These are phyloP conservation scores for Gilbertella persicaria DNA, from an alignment of 371 early-diverging fungal species.

Conservation along the genomic window DNA sequence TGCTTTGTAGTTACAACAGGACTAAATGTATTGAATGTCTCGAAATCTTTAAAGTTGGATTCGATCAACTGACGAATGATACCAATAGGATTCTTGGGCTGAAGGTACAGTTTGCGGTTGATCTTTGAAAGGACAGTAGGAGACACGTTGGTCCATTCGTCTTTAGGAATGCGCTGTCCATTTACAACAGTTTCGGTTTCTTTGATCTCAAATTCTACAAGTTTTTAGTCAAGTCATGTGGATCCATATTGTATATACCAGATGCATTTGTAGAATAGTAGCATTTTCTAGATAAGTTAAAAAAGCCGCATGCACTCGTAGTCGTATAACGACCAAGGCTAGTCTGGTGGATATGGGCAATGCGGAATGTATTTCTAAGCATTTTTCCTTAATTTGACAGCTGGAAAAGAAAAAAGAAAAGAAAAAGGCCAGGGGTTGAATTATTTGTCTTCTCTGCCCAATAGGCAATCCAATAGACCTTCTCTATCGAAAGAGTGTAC, in stretches of 20 bases:
- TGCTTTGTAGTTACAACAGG: conserved; percentile 84
- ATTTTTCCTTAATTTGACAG: conserved; percentile 2
- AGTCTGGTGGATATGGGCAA: neutral
- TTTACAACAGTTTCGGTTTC: conserved; percentile 44
- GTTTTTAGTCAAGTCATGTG: neutral
- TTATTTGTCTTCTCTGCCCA: no score
- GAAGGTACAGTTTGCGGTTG: conserved; percentile 74
- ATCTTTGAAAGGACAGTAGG: conserved; percentile 78
- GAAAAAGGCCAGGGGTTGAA: neutral
- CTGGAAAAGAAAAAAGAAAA: neutral
- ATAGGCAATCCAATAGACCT: no score
- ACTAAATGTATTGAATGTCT: conserved; percentile 62
- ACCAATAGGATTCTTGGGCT: conserved; percentile 85
- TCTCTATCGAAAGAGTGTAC: no score
- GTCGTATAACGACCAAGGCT: neutral
- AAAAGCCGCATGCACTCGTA: conserved; percentile 4
- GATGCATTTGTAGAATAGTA: conserved; percentile 5
- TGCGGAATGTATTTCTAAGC: conserved; percentile 1
- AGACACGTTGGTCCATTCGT: conserved; percentile 82
- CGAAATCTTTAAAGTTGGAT: conserved; percentile 66
- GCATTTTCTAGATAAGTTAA: neutral
- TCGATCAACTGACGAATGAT: conserved; percentile 85
- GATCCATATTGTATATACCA: neutral
- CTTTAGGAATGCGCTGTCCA: conserved; percentile 57
- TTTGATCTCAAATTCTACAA: conserved; percentile 22